phyloP scores from a whole-genome alignment of 768 basidiomycete genomes.

The Podaxis sp. region DNA sequence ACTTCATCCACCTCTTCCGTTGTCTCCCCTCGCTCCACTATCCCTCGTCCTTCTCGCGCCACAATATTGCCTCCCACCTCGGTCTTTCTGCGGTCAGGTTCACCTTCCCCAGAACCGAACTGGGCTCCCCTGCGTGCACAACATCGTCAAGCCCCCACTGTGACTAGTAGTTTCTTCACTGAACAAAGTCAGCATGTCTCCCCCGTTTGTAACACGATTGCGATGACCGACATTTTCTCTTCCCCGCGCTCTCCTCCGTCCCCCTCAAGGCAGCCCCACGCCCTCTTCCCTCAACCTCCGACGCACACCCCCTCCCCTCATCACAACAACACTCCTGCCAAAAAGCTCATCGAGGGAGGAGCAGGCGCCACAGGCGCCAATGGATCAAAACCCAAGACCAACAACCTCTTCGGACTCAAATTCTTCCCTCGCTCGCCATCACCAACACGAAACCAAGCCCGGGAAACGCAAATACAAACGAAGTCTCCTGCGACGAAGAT shows the following conservation, averaged over 20 bases:
- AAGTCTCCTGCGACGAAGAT: conserved; percentile 13
- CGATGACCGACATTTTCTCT: conserved; percentile 38
- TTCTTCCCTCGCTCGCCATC: conserved; percentile 53
- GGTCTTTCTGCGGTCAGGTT: conserved; percentile 22
- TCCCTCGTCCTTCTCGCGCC: conserved; percentile 26
- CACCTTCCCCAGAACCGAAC: conserved; percentile 23
- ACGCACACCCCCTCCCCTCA: conserved; percentile 14
- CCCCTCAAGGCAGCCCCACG: conserved; percentile 35
- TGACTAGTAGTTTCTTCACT: conserved; percentile 17
- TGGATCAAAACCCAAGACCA: conserved; percentile 29
- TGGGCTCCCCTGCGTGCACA: conserved; percentile 30
- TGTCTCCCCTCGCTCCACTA: conserved; percentile 25
- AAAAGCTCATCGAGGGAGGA: conserved; percentile 19
- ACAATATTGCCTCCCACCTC: conserved; percentile 32
- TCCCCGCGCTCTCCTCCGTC: conserved; percentile 21
- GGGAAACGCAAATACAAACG: background rate
- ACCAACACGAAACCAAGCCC: conserved; percentile 23
- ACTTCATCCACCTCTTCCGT: conserved; percentile 32
- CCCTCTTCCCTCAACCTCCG: conserved; percentile 18
- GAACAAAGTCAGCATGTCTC: conserved; percentile 45
- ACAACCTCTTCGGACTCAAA: conserved; percentile 43
- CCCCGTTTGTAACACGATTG: conserved; percentile 33
- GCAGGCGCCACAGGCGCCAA: background rate
- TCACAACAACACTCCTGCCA: conserved; percentile 20
- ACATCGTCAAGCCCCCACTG: conserved; percentile 28